A percentile compares a stretch with the other conserved stretches of the same genome.
Evolutionary conservation across 352 stramenopile genomes (phyloP).

Genomic region (Phytophthora nicotianae): DNA sequence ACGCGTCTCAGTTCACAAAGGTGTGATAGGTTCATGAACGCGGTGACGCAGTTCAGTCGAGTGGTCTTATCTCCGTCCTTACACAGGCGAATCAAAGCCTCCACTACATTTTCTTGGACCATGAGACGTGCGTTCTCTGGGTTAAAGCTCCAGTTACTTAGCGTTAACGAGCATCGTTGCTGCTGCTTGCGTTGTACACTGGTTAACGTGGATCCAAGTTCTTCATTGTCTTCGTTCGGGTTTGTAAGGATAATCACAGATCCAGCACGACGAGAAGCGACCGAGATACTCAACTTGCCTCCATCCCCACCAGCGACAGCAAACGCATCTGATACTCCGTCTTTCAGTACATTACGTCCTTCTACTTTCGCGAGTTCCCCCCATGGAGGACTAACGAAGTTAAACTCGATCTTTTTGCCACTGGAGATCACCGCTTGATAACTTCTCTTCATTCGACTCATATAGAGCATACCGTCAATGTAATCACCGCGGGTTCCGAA

Average conservation of each 20-base stretch:
- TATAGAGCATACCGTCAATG: conserved; percentile 87
- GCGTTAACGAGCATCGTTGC: conserved; percentile 80
- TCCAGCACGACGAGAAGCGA: conserved; percentile 6
- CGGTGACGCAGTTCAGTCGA: conserved; percentile 76
- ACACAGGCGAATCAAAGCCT: conserved; percentile 80
- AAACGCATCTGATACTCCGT: conserved; percentile 56
- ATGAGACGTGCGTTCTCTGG: conserved; percentile 84
- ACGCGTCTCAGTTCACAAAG: conserved; percentile 59
- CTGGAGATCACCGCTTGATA: conserved; percentile 51
- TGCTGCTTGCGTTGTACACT: conserved; percentile 42
- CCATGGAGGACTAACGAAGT: conserved; percentile 19
- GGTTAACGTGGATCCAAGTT: conserved; percentile 13
- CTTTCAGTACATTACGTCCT: conserved; percentile 46
- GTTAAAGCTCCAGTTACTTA: conserved; percentile 91
- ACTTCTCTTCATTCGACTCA: conserved; percentile 85
- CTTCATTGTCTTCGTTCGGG: conserved; percentile 13
- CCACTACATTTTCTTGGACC: conserved; percentile 88
- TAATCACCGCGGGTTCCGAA: conserved; percentile 85
- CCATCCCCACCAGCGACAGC: conserved; percentile 11
- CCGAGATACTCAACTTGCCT: not conserved
- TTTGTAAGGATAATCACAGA: conserved; percentile 10
- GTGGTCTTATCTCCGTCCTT: conserved; percentile 65
- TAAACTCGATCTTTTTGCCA: conserved; percentile 22
- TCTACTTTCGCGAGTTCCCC: conserved; percentile 24
- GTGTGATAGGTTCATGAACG: conserved; percentile 87